Base-by-base conservation (phyloP, 2,329 filamentous ascomycete genomes). In the Aschersonia sp. region DNA sequence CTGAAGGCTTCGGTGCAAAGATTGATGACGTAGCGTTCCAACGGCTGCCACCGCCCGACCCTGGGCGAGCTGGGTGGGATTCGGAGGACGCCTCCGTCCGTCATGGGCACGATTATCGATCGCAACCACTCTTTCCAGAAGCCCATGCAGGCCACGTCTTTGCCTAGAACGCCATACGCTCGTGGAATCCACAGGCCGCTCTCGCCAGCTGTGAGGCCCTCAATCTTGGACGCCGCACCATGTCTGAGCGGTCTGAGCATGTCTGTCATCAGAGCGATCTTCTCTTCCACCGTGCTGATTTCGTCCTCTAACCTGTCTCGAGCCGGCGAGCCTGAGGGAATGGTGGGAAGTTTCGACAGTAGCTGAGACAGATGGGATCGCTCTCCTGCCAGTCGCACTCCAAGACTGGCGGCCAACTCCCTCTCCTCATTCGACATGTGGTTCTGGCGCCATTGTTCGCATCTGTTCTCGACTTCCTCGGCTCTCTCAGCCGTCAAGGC, bases 41-140 rank as follows among this genome's bases (percentile, higher is more conserved):
- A 69, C 10, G 92, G 92, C 63, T 96, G 91, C 92, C 92, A 98
- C 60, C 89, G 80, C 43, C 92, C 92, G 53, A 95, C 81, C 58
- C 82, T 86, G 9, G 92, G 89, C 4, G 91, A 97, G 64, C 84
- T 94, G 7, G 87, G 74, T 5, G 92, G 88, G 5, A 98, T 81
- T 49, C 89, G 78, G 55, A 92, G 68, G 31, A 98, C 74, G 10
- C 75, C 80, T 28, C 91, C 88, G 60, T 94, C 89, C 1, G 82
- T 89, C 92, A 97, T 98, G 31, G 92, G 92, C 29, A 95, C 87
- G n/a, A 92, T 73, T 7, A 97, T 77, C 5, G 91, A 89, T 64
- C 88, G 84, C 45, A 98, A 75, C 92, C 92, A 98, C 63, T 98
- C 92, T 65, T 97, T 97, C 89, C 91, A 98, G 67, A 98, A 97